A percentile compares a stretch with the other conserved stretches of the same genome.
phyloP scores from a whole-genome alignment of 306 rosid species.

The Prunus kanzakura region DNA sequence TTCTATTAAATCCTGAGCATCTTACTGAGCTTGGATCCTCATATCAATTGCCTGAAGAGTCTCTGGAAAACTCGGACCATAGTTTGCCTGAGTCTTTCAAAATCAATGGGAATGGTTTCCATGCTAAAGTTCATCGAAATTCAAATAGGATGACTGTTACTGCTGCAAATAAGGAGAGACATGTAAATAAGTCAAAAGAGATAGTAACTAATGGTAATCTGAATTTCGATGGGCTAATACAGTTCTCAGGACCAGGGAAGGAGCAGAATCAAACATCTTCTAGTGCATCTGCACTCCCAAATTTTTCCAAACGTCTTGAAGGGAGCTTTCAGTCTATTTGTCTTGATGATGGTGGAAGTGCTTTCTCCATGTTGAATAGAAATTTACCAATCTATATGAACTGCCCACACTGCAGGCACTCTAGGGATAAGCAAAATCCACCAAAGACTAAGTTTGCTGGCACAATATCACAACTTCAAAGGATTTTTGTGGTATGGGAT shows the following conservation, averaged over 20 bases:
- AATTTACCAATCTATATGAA: conserved; percentile 81
- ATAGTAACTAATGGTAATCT: conserved; percentile 39
- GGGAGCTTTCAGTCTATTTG: conserved; percentile 48
- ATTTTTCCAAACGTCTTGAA: conserved; percentile 41
- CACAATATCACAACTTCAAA: conserved; percentile 83
- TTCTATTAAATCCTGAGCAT: conserved; percentile 69
- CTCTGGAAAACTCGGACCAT: conserved; percentile 43
- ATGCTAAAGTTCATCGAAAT: conserved; percentile 49
- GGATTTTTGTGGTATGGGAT: conserved; percentile 76
- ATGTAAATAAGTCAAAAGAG: conserved; percentile 46
- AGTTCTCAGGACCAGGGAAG: conserved; percentile 33
- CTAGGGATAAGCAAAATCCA: conserved; percentile 54
- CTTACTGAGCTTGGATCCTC: conserved; percentile 64
- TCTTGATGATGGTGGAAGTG: conserved; percentile 54
- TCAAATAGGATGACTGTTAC: conserved; percentile 42
- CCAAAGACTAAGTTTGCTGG: conserved; percentile 66
- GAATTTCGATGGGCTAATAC: conserved; percentile 31
- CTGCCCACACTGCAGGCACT: conserved; percentile 81
- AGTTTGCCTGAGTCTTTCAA: conserved; percentile 41
- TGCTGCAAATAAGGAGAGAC: conserved; percentile 47
- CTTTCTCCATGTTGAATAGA: conserved; percentile 65
- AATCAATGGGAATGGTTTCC: conserved; percentile 45
- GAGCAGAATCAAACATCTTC: conserved; percentile 40
- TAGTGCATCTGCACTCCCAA: conserved; percentile 34
- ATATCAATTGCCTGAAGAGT: conserved; percentile 55